Percentiles rank a stretch among this genome's conserved stretches.
Conservation (phyloP, 139 green algal genomes). For the Edaphochlamys debaryana region DNA sequence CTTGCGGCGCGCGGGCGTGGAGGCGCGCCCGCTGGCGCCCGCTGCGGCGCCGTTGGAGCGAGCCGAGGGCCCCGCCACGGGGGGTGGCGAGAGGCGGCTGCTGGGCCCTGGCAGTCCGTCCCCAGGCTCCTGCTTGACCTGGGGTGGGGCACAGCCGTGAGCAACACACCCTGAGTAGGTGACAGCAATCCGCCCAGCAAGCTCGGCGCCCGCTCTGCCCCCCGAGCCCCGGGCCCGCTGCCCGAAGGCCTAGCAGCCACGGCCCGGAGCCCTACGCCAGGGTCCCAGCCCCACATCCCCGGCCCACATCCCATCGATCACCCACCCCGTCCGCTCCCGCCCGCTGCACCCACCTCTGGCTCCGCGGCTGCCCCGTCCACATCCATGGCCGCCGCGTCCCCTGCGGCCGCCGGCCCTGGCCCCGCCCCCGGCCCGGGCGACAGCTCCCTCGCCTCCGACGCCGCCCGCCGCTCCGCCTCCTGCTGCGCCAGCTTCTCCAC, state of each 20-base stretch:
- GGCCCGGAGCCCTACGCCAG: too few species aligned
- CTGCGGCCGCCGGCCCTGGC: neutral
- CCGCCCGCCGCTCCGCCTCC: constrained; percentile 13
- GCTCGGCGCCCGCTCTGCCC: too few species aligned
- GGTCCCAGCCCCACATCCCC: too few species aligned
- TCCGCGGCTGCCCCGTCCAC: constrained; percentile 32
- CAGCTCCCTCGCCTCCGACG: constrained; percentile 34
- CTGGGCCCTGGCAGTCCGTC: constrained; percentile 19
- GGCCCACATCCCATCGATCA: too few species aligned
- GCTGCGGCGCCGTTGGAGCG: neutral
- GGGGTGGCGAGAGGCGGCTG: constrained; percentile 33
- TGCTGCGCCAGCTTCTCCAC: constrained; percentile 31
- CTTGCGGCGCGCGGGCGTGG: constrained; percentile 1
- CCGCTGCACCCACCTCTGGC: too few species aligned
- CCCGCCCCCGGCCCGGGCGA: neutral
- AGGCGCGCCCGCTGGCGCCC: neutral
- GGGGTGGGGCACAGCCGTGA: too few species aligned
- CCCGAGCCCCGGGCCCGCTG: too few species aligned
- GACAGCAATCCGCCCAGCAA: too few species aligned
- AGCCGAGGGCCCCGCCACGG: constrained; percentile 5
- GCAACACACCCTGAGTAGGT: too few species aligned
- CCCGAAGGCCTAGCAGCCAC: too few species aligned
- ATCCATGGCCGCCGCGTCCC: neutral
- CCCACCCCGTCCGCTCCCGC: too few species aligned
- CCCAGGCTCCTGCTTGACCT: constrained; percentile 21